These are phyloP conservation scores for Cyclocybe aegerita DNA, from an alignment of 768 basidiomycete genomes.

Conservation along the genomic window DNA sequence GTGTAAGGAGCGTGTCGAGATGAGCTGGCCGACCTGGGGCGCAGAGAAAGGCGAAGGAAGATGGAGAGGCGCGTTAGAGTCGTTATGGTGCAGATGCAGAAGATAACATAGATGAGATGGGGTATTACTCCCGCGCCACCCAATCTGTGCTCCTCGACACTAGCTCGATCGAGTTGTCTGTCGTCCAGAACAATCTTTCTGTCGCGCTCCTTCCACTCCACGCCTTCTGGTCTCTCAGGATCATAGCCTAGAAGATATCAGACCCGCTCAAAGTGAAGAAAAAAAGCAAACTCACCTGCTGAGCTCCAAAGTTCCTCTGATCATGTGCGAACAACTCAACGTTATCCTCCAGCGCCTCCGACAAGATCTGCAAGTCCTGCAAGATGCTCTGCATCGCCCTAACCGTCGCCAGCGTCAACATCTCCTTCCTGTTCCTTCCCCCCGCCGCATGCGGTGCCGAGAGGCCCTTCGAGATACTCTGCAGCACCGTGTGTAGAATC, in stretches of 20 bases:
- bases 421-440: constrained; percentile 76
- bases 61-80: constrained; percentile 8
- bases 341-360: constrained; percentile 89
- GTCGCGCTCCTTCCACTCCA: constrained; percentile 93
- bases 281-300: constrained; percentile 64
- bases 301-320: constrained; percentile 94
- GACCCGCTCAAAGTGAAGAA: background rate
- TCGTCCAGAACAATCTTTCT: constrained; percentile 90
- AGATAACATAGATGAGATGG: constrained; percentile 1
- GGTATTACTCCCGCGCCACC: constrained; percentile 66
- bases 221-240: constrained; percentile 91
- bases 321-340: constrained; percentile 91
- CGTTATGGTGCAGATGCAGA: constrained; percentile 8
- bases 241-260: constrained; percentile 71
- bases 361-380: constrained; percentile 82
- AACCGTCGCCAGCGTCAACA: constrained; percentile 69
- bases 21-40: background rate
- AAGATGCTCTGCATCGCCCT: constrained; percentile 82
- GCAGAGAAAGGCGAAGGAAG: background rate
- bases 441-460: constrained; percentile 55
- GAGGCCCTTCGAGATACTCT: constrained; percentile 75
- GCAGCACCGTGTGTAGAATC: constrained; percentile 88
- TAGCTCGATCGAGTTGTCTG: constrained; percentile 87
- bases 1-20: constrained; percentile 1
- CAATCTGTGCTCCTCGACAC: constrained; percentile 84